These are phyloP conservation scores for Solanum chmielewskii DNA, from an alignment of 257 asterid species.

Conservation along the genomic window DNA sequence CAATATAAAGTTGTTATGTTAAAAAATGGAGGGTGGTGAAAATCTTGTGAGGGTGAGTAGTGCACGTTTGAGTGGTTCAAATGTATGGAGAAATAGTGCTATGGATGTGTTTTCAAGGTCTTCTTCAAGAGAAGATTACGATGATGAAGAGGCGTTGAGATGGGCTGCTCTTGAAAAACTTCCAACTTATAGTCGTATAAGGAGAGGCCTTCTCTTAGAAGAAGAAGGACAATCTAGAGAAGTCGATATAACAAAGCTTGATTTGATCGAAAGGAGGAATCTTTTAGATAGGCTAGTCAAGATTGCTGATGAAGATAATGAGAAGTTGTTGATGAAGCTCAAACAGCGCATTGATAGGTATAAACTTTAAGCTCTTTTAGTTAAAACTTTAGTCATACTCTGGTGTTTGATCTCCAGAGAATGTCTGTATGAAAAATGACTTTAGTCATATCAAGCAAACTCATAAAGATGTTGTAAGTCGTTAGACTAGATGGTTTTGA, in stretches of 20 bases:
- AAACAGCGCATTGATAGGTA: constrained; percentile 62
- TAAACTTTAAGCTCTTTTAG: neutral
- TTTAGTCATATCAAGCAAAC: neutral
- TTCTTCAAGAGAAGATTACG: constrained; percentile 43
- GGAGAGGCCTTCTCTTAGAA: constrained; percentile 51
- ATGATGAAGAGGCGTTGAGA: constrained; percentile 75
- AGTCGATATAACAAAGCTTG: constrained; percentile 51
- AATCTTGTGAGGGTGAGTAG: constrained; percentile 27
- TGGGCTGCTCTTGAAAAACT: constrained; percentile 94
- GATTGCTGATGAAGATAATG: constrained; percentile 72
- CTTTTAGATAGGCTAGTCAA: constrained; percentile 55
- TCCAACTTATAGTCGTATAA: constrained; percentile 57
- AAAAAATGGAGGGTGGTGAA: constrained; percentile 47
- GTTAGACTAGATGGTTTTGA: neutral
- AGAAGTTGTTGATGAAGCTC: constrained; percentile 56
- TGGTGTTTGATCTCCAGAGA: too few species aligned
- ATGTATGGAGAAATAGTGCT: constrained; percentile 67
- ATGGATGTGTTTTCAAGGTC: constrained; percentile 55
- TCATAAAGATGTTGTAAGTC: neutral
- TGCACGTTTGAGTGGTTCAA: constrained; percentile 53
- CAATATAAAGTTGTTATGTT: neutral
- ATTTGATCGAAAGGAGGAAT: constrained; percentile 45
- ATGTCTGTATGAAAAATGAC: too few species aligned
- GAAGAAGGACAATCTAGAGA: constrained; percentile 44
- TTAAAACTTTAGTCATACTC: neutral